A percentile compares a stretch with the other conserved stretches of the same genome.
Conservation (phyloP, 257 asterid genomes). For the Catharanthus roseus region DNA sequence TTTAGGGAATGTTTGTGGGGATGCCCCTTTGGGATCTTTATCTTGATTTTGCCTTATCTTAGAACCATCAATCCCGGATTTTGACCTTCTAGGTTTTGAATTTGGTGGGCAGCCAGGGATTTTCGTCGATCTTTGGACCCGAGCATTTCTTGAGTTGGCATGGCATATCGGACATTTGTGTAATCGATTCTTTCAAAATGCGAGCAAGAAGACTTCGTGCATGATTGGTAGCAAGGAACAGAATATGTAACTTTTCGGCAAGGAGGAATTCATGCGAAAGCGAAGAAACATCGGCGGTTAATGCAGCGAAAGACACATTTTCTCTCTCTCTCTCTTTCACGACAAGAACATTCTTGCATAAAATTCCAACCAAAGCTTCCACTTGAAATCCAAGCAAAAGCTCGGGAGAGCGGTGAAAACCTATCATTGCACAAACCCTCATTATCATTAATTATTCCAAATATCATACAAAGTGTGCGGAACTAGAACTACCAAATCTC, state of each 20-base stretch:
- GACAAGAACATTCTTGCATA: neutral
- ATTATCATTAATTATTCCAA: neutral
- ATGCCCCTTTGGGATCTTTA: conserved; percentile 27
- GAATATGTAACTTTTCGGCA: conserved; percentile 13
- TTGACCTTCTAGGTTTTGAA: conserved; percentile 27
- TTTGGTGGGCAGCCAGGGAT: conserved; percentile 23
- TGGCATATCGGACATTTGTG: conserved; percentile 31
- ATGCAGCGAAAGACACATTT: conserved; percentile 34
- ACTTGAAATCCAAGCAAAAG: neutral
- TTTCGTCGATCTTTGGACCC: conserved; percentile 24
- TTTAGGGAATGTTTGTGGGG: conserved; percentile 57
- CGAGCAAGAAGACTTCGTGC: conserved; percentile 17
- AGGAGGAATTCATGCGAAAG: conserved; percentile 25
- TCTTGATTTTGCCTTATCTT: conserved; percentile 25
- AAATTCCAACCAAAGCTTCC: neutral
- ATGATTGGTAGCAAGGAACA: conserved; percentile 19
- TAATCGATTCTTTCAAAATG: conserved; percentile 14
- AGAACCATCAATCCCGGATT: conserved; percentile 17
- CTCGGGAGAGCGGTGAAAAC: conserved; percentile 5
- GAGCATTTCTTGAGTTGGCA: conserved; percentile 33
- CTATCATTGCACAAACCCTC: neutral
- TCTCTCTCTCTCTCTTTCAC: conserved; percentile 9
- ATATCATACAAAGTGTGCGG: neutral
- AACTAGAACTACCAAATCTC: neutral
- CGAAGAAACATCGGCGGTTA: conserved; percentile 17